A percentile compares a stretch with the other conserved stretches of the same genome.
phyloP scores from a whole-genome alignment of 1,284 basidiomycete genomes.

The Coniophora puteana region DNA sequence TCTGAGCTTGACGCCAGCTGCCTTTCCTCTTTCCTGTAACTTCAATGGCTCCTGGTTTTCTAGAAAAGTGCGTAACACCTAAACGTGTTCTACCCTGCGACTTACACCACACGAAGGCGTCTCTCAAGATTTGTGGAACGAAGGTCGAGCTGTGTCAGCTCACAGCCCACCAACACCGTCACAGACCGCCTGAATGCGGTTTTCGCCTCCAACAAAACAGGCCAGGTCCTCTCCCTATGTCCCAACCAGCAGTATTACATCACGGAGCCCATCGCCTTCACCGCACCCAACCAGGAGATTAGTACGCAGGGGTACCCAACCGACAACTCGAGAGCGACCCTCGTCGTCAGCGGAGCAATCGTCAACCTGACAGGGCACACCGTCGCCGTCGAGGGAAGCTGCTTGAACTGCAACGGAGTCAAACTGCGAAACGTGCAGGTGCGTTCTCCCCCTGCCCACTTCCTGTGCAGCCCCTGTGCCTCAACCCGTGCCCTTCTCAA shows the following conservation, averaged over 20 bases:
- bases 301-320: slow-evolving; percentile 73
- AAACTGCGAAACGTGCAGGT: slow-evolving; percentile 73
- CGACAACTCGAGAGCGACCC: slow-evolving; percentile 46
- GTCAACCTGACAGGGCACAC: slow-evolving; percentile 63
- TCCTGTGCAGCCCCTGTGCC: slow-evolving; percentile 29
- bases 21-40: too few species aligned
- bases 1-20: too few species aligned
- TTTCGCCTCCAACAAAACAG: slow-evolving; percentile 60
- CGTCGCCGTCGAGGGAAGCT: slow-evolving; percentile 66
- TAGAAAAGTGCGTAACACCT: too few species aligned
- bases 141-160: slow-evolving; percentile 47
- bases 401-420: slow-evolving; percentile 51
- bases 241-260: slow-evolving; percentile 58
- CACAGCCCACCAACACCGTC: slow-evolving; percentile 60
- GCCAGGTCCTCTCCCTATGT: slow-evolving; percentile 65
- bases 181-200: slow-evolving; percentile 66
- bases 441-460: slow-evolving; percentile 9
- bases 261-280: slow-evolving; percentile 60
- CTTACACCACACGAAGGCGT: too few species aligned
- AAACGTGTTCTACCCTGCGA: too few species aligned
- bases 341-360: slow-evolving; percentile 55
- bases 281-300: slow-evolving; percentile 70
- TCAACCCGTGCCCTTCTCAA: too few species aligned
- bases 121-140: too few species aligned
- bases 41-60: background rate